Evolutionary conservation across 805 yeast genomes (phyloP).

Genomic region (Wickerhamiella slavikovae): DNA sequence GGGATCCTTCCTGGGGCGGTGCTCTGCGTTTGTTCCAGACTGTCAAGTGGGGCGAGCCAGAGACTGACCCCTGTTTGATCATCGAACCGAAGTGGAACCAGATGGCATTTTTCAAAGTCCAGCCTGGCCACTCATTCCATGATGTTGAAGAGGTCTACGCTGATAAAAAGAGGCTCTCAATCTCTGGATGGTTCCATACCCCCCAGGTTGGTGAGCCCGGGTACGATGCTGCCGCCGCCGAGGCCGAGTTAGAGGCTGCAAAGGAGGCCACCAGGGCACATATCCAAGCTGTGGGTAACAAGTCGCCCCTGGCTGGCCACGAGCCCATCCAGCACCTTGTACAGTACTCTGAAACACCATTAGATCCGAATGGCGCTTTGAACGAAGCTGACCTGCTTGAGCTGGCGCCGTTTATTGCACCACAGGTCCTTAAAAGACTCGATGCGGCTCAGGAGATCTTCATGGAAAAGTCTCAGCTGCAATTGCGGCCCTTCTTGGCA

Average conservation of each 20-base stretch:
- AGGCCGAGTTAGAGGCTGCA: slow-evolving; percentile 64
- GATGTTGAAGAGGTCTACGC: slow-evolving; percentile 94
- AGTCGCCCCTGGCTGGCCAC: background rate
- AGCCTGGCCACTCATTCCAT: slow-evolving; percentile 91
- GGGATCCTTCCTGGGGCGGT: slow-evolving; percentile 93
- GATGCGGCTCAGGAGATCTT: slow-evolving; percentile 30
- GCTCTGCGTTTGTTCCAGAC: slow-evolving; percentile 73
- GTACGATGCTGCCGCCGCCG: slow-evolving; percentile 28
- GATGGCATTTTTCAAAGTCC: slow-evolving; percentile 85
- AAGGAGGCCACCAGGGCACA: slow-evolving; percentile 51
- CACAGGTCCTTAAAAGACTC: slow-evolving; percentile 26
- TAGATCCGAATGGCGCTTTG: slow-evolving; percentile 12
- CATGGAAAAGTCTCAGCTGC: slow-evolving; percentile 46
- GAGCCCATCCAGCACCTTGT: background rate
- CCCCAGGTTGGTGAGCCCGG: slow-evolving; percentile 91
- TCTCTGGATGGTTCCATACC: slow-evolving; percentile 98
- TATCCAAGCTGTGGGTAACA: slow-evolving; percentile 16
- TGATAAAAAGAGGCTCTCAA: slow-evolving; percentile 74
- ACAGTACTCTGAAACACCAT: background rate
- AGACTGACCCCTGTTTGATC: slow-evolving; percentile 45
- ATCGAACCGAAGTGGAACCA: slow-evolving; percentile 89
- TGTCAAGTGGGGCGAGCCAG: slow-evolving; percentile 74
- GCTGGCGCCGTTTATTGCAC: slow-evolving; percentile 35
- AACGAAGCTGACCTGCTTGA: slow-evolving; percentile 26
- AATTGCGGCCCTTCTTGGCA: slow-evolving; percentile 42